Base-by-base conservation (phyloP, 139 green algal genomes). In the Chlamydomonas eustigma region DNA sequence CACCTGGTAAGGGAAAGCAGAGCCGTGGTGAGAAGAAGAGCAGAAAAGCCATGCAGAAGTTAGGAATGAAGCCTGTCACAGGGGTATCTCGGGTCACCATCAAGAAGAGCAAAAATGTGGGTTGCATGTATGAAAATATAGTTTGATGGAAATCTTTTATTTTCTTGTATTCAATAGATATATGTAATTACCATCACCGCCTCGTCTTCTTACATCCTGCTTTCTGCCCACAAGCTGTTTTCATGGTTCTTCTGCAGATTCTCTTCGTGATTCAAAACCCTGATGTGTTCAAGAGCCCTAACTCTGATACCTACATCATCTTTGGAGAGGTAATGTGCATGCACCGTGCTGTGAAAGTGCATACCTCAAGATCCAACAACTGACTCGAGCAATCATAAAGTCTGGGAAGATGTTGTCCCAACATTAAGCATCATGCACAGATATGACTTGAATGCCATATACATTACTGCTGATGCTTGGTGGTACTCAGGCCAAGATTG, bases 41-140 rank as follows among this genome's bases (percentile, higher is more conserved):
- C 76, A 79, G 96, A 28, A 99, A 99, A 88, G 96, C 96, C 1
- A 96, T 99, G 89, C 89, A 95, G 83, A 99, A 99, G 92, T 90
- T 99, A 25, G 96, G 96, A 76, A 97, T 99, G 94, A 97, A 99
- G 92, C 91, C 92, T 3, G 88, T 99, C 68, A 83, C 91, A 1
- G 92, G 89, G 33, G 91, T 99, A 0, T 80, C 84, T 4, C 87
- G 94, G 34, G 96, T 99, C 36, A 97, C 96, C 77, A 98, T 99
- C 84, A 94, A 93, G 80, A 98, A 98, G 87, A 96, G 85, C 88
- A 98, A 98, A 83, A 98, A 98, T 84, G 91, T 98, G 74, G 87
- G 87, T n/a, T n/a, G n/a, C n/a, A n/a, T n/a, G n/a, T n/a, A n/a
- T n/a, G n/a, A n/a, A n/a, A n/a, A n/a, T n/a, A n/a, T n/a, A n/a